phyloP scores from a whole-genome alignment of 208 protist species.

The Zelonia costaricensis region DNA sequence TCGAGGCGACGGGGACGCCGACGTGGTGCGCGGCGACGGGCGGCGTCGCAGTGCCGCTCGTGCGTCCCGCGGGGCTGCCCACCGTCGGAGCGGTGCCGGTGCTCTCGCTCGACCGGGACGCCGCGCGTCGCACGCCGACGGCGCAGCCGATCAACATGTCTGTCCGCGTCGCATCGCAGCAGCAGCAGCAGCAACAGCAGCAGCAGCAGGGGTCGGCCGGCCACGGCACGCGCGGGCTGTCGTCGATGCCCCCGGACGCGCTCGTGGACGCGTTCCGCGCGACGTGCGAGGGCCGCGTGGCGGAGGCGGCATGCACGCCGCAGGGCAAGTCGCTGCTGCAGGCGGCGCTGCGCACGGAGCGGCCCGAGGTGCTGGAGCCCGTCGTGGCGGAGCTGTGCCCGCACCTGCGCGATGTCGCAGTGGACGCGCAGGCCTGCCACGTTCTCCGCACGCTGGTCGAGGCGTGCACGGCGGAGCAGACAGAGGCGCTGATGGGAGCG shows the following conservation, averaged over 20 bases:
- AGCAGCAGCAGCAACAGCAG: no score
- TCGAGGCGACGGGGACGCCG: background rate
- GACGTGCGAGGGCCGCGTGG: constrained; percentile 45
- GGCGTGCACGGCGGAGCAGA: constrained; percentile 50
- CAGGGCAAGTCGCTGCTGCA: constrained; percentile 58
- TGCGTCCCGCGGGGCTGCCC: constrained; percentile 9
- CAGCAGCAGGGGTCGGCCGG: no score
- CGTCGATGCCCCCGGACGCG: constrained; percentile 9
- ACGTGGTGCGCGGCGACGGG: background rate
- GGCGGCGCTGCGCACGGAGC: constrained; percentile 50
- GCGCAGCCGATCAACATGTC: background rate
- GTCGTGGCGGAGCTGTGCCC: constrained; percentile 58
- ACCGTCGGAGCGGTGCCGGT: constrained; percentile 29
- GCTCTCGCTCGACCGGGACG: constrained; percentile 21
- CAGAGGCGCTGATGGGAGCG: constrained; percentile 44
- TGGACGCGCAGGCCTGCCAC: constrained; percentile 79
- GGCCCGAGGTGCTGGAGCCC: constrained; percentile 33
- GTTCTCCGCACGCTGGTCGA: constrained; percentile 64
- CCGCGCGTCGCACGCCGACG: background rate
- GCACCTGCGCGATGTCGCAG: constrained; percentile 52
- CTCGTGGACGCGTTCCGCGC: constrained; percentile 18
- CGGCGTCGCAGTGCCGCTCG: constrained; percentile 7
- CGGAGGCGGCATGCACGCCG: constrained; percentile 57
- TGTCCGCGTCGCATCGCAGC: background rate
- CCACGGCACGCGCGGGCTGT: background rate